Conservation (phyloP, 495 filamentous ascomycete genomes). For the Darksidea phi region DNA sequence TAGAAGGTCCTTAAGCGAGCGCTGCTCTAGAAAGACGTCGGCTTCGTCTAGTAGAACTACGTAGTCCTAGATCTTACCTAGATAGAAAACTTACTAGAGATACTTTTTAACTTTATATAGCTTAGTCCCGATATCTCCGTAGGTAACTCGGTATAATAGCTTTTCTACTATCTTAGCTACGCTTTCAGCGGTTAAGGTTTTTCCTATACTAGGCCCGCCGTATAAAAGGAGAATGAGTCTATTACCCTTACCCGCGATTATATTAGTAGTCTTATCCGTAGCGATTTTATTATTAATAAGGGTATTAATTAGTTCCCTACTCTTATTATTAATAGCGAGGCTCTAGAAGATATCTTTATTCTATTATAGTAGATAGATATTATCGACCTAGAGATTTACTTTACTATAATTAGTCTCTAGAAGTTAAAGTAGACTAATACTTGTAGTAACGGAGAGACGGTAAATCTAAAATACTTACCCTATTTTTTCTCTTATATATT, state of each 20-base stretch:
- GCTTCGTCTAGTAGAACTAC: slow-evolving; percentile 5
- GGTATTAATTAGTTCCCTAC: background rate
- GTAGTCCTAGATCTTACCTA: slow-evolving; percentile 2
- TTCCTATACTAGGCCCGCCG: slow-evolving; percentile 3
- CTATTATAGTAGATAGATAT: too few species aligned
- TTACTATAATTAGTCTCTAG: too few species aligned
- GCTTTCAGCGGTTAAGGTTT: slow-evolving; percentile 19
- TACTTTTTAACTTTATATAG: slow-evolving; percentile 5
- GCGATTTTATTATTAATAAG: background rate
- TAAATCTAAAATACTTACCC: too few species aligned
- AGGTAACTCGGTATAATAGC: slow-evolving; percentile 1
- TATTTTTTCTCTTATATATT: too few species aligned
- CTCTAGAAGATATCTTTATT: background rate
- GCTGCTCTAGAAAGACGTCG: too few species aligned
- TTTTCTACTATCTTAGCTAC: slow-evolving; percentile 2
- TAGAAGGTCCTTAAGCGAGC: too few species aligned
- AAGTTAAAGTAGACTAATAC: too few species aligned
- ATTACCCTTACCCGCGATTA: background rate
- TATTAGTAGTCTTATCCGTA: background rate
- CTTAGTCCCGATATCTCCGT: slow-evolving; percentile 7
- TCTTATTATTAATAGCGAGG: background rate
- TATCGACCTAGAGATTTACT: too few species aligned
- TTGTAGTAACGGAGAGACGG: too few species aligned
- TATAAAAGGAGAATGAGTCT: background rate
- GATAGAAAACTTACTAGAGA: slow-evolving; percentile 1